A percentile compares a stretch with the other conserved stretches of the same genome.
Evolutionary conservation across 768 basidiomycete genomes (phyloP).

Genomic region (Mycena rosella): DNA sequence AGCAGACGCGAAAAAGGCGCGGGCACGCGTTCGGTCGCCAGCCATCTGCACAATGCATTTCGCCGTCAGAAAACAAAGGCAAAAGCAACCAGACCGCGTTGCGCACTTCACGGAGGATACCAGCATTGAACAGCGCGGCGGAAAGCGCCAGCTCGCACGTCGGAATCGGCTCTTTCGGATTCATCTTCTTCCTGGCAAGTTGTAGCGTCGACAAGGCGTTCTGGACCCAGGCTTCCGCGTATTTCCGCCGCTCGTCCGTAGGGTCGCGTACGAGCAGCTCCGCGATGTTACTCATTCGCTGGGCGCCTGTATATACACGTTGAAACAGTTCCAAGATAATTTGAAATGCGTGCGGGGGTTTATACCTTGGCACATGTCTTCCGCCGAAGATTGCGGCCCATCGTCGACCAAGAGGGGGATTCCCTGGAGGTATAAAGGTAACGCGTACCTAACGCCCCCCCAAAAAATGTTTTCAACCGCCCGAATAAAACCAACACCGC

Average conservation of each 20-base stretch:
- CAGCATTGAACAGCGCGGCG: slow-evolving; percentile 59
- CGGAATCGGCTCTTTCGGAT: slow-evolving; percentile 38
- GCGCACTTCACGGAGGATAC: slow-evolving; percentile 45
- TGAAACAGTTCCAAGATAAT: neutral
- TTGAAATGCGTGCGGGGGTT: too few relatives aligned
- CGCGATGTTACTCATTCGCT: slow-evolving; percentile 34
- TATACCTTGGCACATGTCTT: slow-evolving; percentile 28
- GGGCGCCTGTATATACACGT: slow-evolving; percentile 17
- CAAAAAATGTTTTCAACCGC: neutral
- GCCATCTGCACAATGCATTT: slow-evolving; percentile 15
- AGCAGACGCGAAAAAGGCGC: slow-evolving; percentile 12
- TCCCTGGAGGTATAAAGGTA: slow-evolving; percentile 61
- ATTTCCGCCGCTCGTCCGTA: slow-evolving; percentile 20
- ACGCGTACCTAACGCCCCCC: slow-evolving; percentile 56
- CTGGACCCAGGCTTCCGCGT: slow-evolving; percentile 58
- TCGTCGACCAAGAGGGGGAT: slow-evolving; percentile 53
- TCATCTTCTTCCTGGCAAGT: slow-evolving; percentile 15
- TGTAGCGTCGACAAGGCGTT: slow-evolving; percentile 54
- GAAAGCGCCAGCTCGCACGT: slow-evolving; percentile 55
- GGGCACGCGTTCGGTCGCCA: slow-evolving; percentile 23
- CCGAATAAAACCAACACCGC: slow-evolving; percentile 24
- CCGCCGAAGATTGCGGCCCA: neutral
- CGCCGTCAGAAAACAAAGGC: neutral
- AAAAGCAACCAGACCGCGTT: neutral
- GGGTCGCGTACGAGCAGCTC: slow-evolving; percentile 21